Evolutionary conservation across 441 rosid species (phyloP).

Genomic region (Hypseocharis bilobata): DNA sequence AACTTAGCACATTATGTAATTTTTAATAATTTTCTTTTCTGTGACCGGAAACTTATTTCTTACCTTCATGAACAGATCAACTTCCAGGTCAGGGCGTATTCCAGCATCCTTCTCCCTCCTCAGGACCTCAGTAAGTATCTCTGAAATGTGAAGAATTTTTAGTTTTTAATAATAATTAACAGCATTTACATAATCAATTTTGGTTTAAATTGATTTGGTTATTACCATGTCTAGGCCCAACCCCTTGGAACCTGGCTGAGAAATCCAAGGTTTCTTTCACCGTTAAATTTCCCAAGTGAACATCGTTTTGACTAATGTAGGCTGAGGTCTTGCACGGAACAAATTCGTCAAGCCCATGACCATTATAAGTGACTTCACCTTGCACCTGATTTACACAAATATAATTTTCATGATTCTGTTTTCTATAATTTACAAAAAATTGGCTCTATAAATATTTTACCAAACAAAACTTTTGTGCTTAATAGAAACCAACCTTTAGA

Average conservation of each 20-base stretch:
- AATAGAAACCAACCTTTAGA: conserved; percentile 25
- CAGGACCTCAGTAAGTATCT: conserved; percentile 37
- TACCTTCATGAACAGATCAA: conserved; percentile 67
- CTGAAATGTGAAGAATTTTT: conserved; percentile 17
- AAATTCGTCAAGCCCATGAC: conserved; percentile 47
- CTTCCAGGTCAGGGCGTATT: conserved; percentile 52
- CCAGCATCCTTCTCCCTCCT: conserved; percentile 57
- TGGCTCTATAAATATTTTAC: too few relatives aligned
- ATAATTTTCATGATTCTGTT: too few relatives aligned
- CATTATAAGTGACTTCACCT: conserved; percentile 62
- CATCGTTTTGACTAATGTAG: conserved; percentile 59
- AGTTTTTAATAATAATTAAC: neutral
- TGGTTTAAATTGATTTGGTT: neutral
- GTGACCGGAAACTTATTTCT: too few relatives aligned
- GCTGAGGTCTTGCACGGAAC: conserved; percentile 58
- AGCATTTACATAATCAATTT: neutral
- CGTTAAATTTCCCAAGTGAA: conserved; percentile 56
- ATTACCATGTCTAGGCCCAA: conserved; percentile 55
- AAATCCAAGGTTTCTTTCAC: conserved; percentile 65
- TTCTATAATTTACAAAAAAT: too few relatives aligned
- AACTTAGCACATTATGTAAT: too few relatives aligned
- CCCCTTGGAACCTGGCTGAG: conserved; percentile 64
- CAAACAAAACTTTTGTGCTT: too few relatives aligned
- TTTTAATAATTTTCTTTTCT: too few relatives aligned
- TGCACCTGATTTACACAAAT: conserved; percentile 41